Conservation (phyloP, 176 grass and related monocot genomes). For the Echinochloa phyllopogon region DNA sequence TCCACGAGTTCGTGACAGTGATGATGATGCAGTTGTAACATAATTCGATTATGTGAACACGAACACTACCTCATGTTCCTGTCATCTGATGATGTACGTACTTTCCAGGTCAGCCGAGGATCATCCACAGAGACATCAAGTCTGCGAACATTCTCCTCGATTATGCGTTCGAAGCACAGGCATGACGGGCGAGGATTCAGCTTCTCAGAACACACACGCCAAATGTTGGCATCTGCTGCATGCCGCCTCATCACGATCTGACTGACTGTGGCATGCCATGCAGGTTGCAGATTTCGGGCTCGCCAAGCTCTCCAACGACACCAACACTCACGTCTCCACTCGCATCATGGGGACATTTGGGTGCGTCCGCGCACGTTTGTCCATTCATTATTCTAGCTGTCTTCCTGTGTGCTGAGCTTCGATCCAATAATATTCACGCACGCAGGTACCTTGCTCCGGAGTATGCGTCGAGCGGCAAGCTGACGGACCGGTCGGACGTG, state of each 20-base stretch:
- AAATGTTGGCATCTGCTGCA: not conserved
- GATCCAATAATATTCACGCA: too few species aligned
- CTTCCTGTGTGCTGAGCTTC: too few species aligned
- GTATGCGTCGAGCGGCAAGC: constrained; percentile 81
- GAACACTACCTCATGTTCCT: too few species aligned
- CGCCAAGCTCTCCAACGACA: constrained; percentile 73
- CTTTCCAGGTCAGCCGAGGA: constrained; percentile 75
- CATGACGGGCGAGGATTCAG: not conserved
- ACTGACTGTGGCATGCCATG: not conserved
- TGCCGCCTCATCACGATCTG: not conserved
- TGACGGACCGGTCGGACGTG: constrained; percentile 87
- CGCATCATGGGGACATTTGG: constrained; percentile 91
- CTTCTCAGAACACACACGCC: not conserved
- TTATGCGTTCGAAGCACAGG: constrained; percentile 89
- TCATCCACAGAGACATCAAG: constrained; percentile 96
- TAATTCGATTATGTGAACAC: too few species aligned
- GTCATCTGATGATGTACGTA: not conserved
- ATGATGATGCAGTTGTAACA: too few species aligned
- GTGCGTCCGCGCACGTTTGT: not conserved
- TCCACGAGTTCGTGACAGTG: too few species aligned
- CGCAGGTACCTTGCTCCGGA: constrained; percentile 81
- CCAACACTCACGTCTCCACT: constrained; percentile 70
- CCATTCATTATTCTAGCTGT: not conserved
- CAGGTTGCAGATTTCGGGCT: constrained; percentile 97
- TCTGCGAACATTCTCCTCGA: constrained; percentile 88